Evolutionary conservation across 305 asterid species (phyloP), one percentile per base, ranked within the genome.

Genomic region (Caryopteris hybrid): DNA sequence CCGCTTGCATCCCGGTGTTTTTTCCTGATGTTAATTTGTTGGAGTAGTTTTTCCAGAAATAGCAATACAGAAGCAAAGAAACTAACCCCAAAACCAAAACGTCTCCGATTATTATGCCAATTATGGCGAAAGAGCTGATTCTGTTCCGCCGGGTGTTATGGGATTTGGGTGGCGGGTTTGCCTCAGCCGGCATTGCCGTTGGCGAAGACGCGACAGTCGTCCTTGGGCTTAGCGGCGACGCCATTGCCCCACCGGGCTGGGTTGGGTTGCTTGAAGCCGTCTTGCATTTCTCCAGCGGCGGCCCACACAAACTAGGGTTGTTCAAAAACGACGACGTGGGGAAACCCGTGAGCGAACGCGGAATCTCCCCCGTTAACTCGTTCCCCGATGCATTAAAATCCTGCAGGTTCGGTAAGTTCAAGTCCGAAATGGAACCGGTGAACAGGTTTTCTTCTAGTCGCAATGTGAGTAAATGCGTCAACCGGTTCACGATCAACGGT

Each of bases 361-460:
- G 91, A 9, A 92, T 77, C 46, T 73, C 80, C 0, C 99, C 99
- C 0, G 79, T 64, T 1, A 94, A 50, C 57, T 52, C 59, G 20
- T 94, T 94, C 0, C 86, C 83, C 0, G 97, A 94, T 14, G 86
- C 87, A 10, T 94, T 94, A 55, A 94, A 89, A 29, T 91, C 96
- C 72, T 84, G 90, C 47, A 94, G 72, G 50, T 72, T 82, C 0
- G 79, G 82, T 3, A 84, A 55, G 5, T 66, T 61, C 13, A 92
- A 59, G n/a, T 73, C 78, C 25, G 87, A 69, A 73, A 92, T 82
- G 25, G 68, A 69, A 46, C 98, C 98, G 8, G 79, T 22, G 51
- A 89, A 86, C 47, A 25, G 54, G 67, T 92, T 92, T 9, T 53
- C 80, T 36, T 92, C 96, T 0, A 92, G 73, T 4, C 89, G 68